phyloP scores from a whole-genome alignment of 192 early-diverging fungal genomes.

The Coemansia sp. region DNA sequence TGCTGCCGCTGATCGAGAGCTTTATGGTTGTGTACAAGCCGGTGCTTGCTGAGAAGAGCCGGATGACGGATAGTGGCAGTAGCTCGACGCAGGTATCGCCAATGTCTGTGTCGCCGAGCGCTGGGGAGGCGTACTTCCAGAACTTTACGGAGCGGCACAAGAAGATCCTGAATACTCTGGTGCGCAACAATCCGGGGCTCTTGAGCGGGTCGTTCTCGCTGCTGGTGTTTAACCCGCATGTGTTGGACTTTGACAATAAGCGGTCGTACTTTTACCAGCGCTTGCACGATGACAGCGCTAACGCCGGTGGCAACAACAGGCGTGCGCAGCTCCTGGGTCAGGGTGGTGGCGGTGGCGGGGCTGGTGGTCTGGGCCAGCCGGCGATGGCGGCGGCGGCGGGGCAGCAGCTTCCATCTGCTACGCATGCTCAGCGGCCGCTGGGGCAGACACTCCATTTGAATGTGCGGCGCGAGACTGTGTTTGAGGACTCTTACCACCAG shows the following conservation, averaged over 20 bases:
- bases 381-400: not conserved
- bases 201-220: constrained; percentile 97
- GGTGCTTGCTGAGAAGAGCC: constrained; percentile 57
- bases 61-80: not conserved
- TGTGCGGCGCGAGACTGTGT: constrained; percentile 90
- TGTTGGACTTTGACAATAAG: constrained; percentile 99
- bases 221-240: constrained; percentile 95
- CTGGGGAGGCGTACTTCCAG: constrained; percentile 72
- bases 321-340: not conserved
- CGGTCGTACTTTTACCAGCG: constrained; percentile 96
- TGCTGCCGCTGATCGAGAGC: constrained; percentile 93
- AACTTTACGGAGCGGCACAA: constrained; percentile 91
- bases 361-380: constrained; percentile 1
- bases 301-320: not conserved
- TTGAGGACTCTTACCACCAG: constrained; percentile 96
- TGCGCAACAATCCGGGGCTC: constrained; percentile 92
- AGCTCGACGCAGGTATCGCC: constrained; percentile 26
- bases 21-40: constrained; percentile 98
- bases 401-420: not conserved
- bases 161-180: constrained; percentile 97
- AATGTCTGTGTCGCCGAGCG: constrained; percentile 12
- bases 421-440: constrained; percentile 13
- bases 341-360: not conserved
- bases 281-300: constrained; percentile 78
- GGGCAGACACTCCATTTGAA: constrained; percentile 76